Base-by-base conservation (phyloP, 345 rosid species). In the Alliaria petiolata region DNA sequence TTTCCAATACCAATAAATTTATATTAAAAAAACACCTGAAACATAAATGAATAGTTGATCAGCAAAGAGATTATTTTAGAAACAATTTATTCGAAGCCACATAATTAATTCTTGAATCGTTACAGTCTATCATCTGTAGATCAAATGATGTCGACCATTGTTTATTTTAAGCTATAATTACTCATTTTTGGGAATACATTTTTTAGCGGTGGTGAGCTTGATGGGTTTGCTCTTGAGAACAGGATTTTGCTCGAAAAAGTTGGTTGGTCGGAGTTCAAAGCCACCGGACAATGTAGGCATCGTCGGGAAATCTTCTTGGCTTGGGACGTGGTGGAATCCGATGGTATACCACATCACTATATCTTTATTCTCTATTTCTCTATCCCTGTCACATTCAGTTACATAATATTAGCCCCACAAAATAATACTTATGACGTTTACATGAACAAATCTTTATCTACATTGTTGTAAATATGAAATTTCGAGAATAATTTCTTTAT, bases 281-380 rank as follows among this genome's bases (percentile, higher is more conserved):
- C 83, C 85, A 7, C 73, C 77, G 2, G 51, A 73, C 40, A 84
- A 20, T 7, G 84, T 84, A 5, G 91, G 85, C 91, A 84, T 84
- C 55, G 81, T 9, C 1, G 88, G 88, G 19, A 40, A 85, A 72
- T 87, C 89, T 75, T 86, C 91, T 34, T 87, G 86, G 53, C 83
- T 70, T 8, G 92, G 86, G 0, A 83, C 69, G 25, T 87, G 87
- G 40, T 83, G 87, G 28, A 82, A 72, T 1, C 89, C 87, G n/a
- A 85, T 10, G 0, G 76, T 76, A 62, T 85, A 78, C 92, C 87
- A 83, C 22, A 85, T 47, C 14, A 85, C 91, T 16, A 87, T 83
- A 58, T 85, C 89, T 61, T 71, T 62, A 13, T 82, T 82, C 64
- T 83, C 87, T 38, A 87, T 85, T 2, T 50, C 39, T 8, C 89